These are phyloP conservation scores for Buxus sempervirens DNA, from an alignment of 164 flowering plant genomes.

Conservation along the genomic window DNA sequence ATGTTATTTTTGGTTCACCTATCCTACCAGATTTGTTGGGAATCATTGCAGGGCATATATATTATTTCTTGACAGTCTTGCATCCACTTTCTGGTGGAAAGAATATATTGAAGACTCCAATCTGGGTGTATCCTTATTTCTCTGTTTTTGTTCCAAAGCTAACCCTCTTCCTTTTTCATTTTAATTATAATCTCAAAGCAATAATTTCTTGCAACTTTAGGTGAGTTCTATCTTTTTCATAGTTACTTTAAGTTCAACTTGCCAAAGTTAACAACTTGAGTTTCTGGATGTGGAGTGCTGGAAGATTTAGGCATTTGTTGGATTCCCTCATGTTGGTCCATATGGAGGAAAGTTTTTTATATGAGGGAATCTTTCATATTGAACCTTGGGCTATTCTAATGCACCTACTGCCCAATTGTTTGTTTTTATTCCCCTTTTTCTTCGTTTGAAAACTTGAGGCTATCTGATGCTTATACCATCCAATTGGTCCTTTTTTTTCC, in stretches of 20 bases:
- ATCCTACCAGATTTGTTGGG: slow-evolving; percentile 77
- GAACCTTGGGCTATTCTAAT: too few species aligned
- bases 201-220: background rate
- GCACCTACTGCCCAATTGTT: too few species aligned
- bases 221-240: too few species aligned
- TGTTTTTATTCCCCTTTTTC: too few species aligned
- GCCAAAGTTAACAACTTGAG: background rate
- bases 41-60: slow-evolving; percentile 89
- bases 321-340: background rate
- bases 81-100: slow-evolving; percentile 90
- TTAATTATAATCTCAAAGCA: background rate
- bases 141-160: background rate
- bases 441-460: too few species aligned
- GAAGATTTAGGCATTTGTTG: slow-evolving; percentile 1
- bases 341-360: too few species aligned
- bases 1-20: slow-evolving; percentile 86
- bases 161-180: background rate
- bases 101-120: slow-evolving; percentile 73
- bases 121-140: slow-evolving; percentile 85
- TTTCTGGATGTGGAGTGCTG: background rate
- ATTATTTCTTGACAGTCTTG: slow-evolving; percentile 88
- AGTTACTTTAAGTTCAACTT: too few species aligned
- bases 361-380: too few species aligned
- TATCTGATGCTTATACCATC: too few species aligned
- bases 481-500: too few species aligned